phyloP scores from a whole-genome alignment of 768 basidiomycete genomes.

The Leccinum barrowsii region DNA sequence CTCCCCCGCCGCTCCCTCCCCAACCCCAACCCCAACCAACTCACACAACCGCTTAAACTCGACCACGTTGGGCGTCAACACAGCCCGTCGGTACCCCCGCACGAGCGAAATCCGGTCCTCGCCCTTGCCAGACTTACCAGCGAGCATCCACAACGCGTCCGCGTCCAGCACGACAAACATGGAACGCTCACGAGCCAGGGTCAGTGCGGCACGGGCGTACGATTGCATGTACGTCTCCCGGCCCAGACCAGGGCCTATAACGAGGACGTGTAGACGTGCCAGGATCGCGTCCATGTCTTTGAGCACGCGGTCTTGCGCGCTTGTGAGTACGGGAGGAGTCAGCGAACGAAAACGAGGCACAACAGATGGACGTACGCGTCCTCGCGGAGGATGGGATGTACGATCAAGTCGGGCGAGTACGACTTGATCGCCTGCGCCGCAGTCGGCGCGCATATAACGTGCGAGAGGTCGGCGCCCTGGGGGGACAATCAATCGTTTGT shows the following conservation, averaged over 20 bases:
- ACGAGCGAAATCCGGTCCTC: constrained; percentile 72
- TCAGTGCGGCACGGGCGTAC: constrained; percentile 73
- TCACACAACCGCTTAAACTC: constrained; percentile 88
- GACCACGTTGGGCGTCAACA: constrained; percentile 91
- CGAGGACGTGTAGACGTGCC: constrained; percentile 83
- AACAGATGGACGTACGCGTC: constrained; percentile 46
- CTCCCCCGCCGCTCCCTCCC: constrained; percentile 49
- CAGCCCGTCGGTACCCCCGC: constrained; percentile 79
- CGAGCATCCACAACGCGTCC: constrained; percentile 80
- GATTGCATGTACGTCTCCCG: constrained; percentile 87
- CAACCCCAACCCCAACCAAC: constrained; percentile 56
- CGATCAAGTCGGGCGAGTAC: constrained; percentile 95
- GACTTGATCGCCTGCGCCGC: constrained; percentile 94
- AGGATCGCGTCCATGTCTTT: constrained; percentile 64
- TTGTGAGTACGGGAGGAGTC: constrained; percentile 19
- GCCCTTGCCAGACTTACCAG: constrained; percentile 39
- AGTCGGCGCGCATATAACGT: constrained; percentile 93
- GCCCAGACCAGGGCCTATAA: constrained; percentile 93
- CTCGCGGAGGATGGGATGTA: constrained; percentile 85
- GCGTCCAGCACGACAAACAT: constrained; percentile 95
- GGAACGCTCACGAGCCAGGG: constrained; percentile 63
- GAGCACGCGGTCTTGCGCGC: constrained; percentile 46
- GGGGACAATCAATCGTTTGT: background rate
- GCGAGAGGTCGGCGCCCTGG: constrained; percentile 90
- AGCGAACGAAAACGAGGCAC: background rate